Evolutionary conservation across 2,329 filamentous ascomycete genomes (phyloP), one percentile per base, ranked within the genome.

Genomic region (Orbilia ellipsospora): DNA sequence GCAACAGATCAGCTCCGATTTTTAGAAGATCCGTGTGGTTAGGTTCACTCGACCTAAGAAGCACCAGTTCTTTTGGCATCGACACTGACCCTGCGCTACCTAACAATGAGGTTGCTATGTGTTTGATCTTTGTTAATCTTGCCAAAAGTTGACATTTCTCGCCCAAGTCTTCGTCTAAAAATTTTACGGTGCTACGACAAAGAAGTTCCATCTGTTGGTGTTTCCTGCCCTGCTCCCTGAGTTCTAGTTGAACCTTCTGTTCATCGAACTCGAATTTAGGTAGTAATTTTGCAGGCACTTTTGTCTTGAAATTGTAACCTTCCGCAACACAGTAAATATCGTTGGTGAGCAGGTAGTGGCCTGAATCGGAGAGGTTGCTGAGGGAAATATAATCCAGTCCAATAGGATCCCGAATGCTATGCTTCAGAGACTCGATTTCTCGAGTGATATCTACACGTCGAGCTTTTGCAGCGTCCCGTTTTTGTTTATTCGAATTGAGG

Each of bases 271-370:
- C 20, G n/a, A 31, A 36, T 4, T 36, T 51, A 2, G 42, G 44
- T 12, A 63, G 44, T 12, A 63, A 16, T 12, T 31, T 63, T 0
- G 18, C 20, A 15, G 59, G 59, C 13, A 63, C 2, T 42, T 16
- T 51, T 13, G 59, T 51, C 1, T 7, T 18, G 1, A 63, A 16
- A 42, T 40, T 42, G 44, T 63, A 63, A 18, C 59, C 59, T 10
- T 36, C 23, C 1, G 59, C 59, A 5, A 52, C 16, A 16, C 44
- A 51, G 59, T 63, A 63, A 4, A 63, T 44, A 20, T 63, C 59
- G 26, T 63, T 63, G 1, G 59, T 63, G 5, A 63, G 59, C 6
- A 63, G 28, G 28, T 51, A 63, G 28, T 63, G 59, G 1, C 59
- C 59, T 4, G 28, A 52, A 16, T 52, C 26, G 4, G 45, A 52